These are phyloP conservation scores for Dichomitus squalens DNA, from an alignment of 1,284 basidiomycete genomes.

Conservation along the genomic window DNA sequence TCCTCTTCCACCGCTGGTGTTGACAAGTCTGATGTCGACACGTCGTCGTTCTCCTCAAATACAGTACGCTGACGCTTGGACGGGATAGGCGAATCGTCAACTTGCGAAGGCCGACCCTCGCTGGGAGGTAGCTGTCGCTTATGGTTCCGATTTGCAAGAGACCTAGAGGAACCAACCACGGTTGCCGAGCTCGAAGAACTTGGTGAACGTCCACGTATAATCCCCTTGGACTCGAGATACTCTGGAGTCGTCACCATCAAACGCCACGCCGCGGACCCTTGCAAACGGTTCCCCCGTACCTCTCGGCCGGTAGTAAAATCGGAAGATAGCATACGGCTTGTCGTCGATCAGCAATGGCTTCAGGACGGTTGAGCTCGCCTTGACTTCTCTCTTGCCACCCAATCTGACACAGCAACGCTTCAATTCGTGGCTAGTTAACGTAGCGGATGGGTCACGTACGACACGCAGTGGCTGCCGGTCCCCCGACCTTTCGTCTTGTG, in stretches of 20 bases:
- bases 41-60: not conserved
- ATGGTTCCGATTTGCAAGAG: not conserved
- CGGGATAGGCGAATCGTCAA: not conserved
- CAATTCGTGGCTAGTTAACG: not conserved
- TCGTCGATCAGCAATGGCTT: conserved; percentile 17
- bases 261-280: not conserved
- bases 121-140: conserved; percentile 2
- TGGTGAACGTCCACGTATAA: conserved; percentile 3
- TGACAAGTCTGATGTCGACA: not conserved
- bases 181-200: not conserved
- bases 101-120: not conserved
- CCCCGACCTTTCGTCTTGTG: conserved; percentile 6
- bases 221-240: conserved; percentile 14
- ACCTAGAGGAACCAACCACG: not conserved
- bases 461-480: conserved; percentile 7
- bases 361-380: conserved; percentile 10
- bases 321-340: conserved; percentile 19
- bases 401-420: not conserved
- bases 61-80: not conserved
- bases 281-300: conserved; percentile 7
- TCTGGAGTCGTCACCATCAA: not conserved
- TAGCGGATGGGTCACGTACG: conserved; percentile 3
- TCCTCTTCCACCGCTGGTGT: not conserved
- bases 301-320: conserved; percentile 22
- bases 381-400: conserved; percentile 4